Conservation (phyloP, 225 moss, liverwort and hornwort species). For the Pseudoscleropodium purum region DNA sequence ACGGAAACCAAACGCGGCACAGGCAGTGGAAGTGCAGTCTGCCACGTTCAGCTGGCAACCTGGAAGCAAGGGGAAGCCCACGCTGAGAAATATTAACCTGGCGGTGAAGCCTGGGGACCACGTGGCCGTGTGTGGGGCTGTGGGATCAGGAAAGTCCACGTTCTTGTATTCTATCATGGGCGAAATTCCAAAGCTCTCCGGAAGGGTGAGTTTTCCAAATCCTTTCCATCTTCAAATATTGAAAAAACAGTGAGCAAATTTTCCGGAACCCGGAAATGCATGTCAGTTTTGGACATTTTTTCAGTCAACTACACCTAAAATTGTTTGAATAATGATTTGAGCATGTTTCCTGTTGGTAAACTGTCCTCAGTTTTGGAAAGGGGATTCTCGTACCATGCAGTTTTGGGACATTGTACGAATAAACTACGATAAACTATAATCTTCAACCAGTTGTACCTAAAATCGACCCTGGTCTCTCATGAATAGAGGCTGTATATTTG, state of each 20-base stretch:
- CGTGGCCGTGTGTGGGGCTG: slow-evolving; percentile 46
- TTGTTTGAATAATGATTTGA: not conserved
- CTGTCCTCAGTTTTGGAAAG: not conserved
- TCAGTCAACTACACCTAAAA: too few relatives aligned
- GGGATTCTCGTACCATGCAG: not conserved
- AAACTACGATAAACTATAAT: not conserved
- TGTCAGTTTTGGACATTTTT: not conserved
- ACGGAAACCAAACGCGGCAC: not conserved
- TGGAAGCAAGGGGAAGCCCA: not conserved
- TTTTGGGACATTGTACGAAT: not conserved
- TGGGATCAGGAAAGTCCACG: slow-evolving; percentile 50
- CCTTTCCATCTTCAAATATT: not conserved
- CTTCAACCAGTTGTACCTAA: not conserved
- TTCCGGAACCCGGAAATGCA: not conserved
- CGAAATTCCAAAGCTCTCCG: slow-evolving; percentile 40
- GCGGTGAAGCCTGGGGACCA: slow-evolving; percentile 23
- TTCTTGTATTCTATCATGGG: slow-evolving; percentile 49
- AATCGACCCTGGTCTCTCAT: too few relatives aligned
- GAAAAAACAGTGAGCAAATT: not conserved
- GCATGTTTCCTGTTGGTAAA: not conserved
- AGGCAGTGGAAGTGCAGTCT: slow-evolving; percentile 31
- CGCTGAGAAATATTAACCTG: slow-evolving; percentile 21
- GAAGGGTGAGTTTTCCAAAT: slow-evolving; percentile 11
- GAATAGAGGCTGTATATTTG: not conserved
- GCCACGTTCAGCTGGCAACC: slow-evolving; percentile 55